phyloP scores from a whole-genome alignment of 2,329 filamentous ascomycete species.

The Pestalotiopsis sp. region DNA sequence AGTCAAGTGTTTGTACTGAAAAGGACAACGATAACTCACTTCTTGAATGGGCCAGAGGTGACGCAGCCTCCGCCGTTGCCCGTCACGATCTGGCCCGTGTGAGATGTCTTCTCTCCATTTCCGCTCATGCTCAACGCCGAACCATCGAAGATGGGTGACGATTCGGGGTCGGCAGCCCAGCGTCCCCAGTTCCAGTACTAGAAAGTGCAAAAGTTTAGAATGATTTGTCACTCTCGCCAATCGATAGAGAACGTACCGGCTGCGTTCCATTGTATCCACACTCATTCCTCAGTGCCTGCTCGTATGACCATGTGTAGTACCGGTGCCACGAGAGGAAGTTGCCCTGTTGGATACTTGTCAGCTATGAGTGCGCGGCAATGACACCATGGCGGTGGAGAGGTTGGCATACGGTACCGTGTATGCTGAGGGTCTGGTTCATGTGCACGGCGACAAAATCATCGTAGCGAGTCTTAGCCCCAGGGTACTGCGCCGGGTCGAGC shows the following conservation, averaged over 20 bases:
- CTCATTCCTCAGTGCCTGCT: conserved; percentile 25
- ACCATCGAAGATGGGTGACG: conserved; percentile 52
- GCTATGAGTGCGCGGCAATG: neutral
- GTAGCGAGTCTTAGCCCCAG: conserved; percentile 26
- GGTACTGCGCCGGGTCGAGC: conserved; percentile 16
- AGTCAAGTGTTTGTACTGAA: neutral
- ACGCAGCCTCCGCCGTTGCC: conserved; percentile 55
- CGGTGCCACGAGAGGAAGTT: conserved; percentile 29
- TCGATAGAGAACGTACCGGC: conserved; percentile 19
- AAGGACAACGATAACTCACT: conserved; percentile 16
- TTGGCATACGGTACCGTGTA: conserved; percentile 23
- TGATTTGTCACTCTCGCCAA: neutral
- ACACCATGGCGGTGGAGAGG: conserved; percentile 11
- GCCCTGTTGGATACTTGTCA: conserved; percentile 14
- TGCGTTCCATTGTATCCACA: conserved; percentile 26
- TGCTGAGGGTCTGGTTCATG: conserved; percentile 23
- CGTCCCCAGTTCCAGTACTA: conserved; percentile 49
- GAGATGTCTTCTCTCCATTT: conserved; percentile 32
- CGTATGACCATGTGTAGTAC: conserved; percentile 23
- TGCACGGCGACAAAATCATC: conserved; percentile 32
- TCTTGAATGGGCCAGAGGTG: conserved; percentile 42
- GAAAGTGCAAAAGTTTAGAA: neutral
- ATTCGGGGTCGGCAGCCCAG: conserved; percentile 38
- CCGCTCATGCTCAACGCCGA: conserved; percentile 45
- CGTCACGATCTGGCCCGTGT: conserved; percentile 25